Evolutionary conservation across 1,139 yeast genomes (phyloP).

Genomic region (Blastobotrys apis): DNA sequence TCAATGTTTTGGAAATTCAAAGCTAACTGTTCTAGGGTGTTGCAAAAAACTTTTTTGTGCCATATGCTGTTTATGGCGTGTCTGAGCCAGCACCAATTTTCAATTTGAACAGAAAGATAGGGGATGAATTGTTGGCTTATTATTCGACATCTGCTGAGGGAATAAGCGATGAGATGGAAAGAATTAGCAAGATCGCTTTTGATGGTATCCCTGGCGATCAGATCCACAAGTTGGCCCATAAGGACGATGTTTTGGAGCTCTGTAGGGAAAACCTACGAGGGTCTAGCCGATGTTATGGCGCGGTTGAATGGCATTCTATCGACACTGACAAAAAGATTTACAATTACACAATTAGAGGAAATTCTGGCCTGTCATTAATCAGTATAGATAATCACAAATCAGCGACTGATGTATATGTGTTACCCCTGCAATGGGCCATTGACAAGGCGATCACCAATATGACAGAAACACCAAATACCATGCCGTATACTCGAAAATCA

Average conservation of each 20-base stretch:
- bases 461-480: slow-evolving; percentile 28
- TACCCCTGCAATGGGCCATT: slow-evolving; percentile 39
- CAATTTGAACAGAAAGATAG: slow-evolving; percentile 26
- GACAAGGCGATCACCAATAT: slow-evolving; percentile 33
- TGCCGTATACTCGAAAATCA: slow-evolving; percentile 33
- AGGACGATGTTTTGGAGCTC: slow-evolving; percentile 26
- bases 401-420: slow-evolving; percentile 29
- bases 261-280: slow-evolving; percentile 36
- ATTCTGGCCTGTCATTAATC: slow-evolving; percentile 31
- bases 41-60: slow-evolving; percentile 32
- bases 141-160: slow-evolving; percentile 24
- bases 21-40: slow-evolving; percentile 25
- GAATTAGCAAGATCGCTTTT: slow-evolving; percentile 30
- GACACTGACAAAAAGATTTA: slow-evolving; percentile 25
- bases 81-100: slow-evolving; percentile 28
- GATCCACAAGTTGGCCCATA: slow-evolving; percentile 24
- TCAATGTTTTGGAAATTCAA: background rate
- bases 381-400: slow-evolving; percentile 28
- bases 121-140: slow-evolving; percentile 29
- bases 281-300: slow-evolving; percentile 34
- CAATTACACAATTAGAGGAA: slow-evolving; percentile 37
- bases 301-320: slow-evolving; percentile 34
- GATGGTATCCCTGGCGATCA: slow-evolving; percentile 30
- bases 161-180: slow-evolving; percentile 29
- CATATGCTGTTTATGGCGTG: slow-evolving; percentile 34